A percentile compares a stretch with the other conserved stretches of the same genome.
Evolutionary conservation across 75 land plant genomes (phyloP).

Genomic region (Selaginella moellendorffii): DNA sequence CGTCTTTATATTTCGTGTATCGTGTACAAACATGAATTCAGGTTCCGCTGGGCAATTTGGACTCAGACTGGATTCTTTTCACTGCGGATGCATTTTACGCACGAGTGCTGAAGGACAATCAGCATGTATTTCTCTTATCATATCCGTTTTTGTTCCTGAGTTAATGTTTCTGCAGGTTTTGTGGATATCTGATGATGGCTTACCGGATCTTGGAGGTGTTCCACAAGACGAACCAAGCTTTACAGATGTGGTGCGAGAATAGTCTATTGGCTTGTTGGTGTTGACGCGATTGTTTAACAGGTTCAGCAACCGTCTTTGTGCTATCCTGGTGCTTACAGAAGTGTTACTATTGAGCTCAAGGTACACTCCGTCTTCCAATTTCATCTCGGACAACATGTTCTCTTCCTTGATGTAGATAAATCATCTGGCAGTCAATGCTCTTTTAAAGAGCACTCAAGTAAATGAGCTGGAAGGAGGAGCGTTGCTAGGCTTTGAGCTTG

Average conservation of each 20-base stretch:
- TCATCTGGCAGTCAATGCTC: conserved; percentile 90
- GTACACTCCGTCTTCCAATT: too few relatives aligned
- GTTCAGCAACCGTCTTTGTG: conserved; percentile 59
- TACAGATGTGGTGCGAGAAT: conserved; percentile 79
- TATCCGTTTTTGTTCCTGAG: not conserved
- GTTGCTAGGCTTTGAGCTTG: conserved; percentile 53
- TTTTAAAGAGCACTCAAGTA: conserved; percentile 79
- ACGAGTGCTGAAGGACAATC: conserved; percentile 85
- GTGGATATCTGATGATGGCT: conserved; percentile 94
- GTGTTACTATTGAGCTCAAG: conserved; percentile 83
- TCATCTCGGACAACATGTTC: conserved; percentile 68
- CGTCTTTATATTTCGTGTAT: not conserved
- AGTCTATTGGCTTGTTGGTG: not conserved
- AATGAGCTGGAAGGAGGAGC: conserved; percentile 93
- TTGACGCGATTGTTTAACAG: not conserved
- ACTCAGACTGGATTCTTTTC: conserved; percentile 76
- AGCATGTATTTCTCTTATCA: conserved; percentile 36
- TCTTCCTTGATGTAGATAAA: conserved; percentile 61
- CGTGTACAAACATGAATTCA: conserved; percentile 9
- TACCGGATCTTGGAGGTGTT: conserved; percentile 87
- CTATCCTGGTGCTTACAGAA: conserved; percentile 94
- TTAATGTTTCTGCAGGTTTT: conserved; percentile 58
- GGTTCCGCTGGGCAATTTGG: conserved; percentile 96
- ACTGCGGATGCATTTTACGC: conserved; percentile 83
- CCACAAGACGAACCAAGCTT: conserved; percentile 76